Evolutionary conservation across 2,329 filamentous ascomycete genomes (phyloP), one percentile per base, ranked within the genome.

Genomic region (Triangularia setosa): DNA sequence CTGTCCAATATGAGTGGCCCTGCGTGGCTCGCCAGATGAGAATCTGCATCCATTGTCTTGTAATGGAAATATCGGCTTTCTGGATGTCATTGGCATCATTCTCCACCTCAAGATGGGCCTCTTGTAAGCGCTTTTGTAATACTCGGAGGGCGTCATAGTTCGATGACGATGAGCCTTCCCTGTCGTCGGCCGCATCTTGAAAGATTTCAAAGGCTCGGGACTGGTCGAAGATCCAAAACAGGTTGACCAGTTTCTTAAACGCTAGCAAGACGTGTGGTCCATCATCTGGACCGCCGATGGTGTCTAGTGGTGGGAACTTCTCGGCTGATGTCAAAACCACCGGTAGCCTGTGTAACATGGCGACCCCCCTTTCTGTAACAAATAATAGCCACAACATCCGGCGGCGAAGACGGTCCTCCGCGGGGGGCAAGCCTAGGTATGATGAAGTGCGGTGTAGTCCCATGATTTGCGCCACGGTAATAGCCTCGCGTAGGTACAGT

Each of bases 401-500:
- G 9, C 80, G 76, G 5, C 79, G 75, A 59, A 83, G 73, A 66
- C 81, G 79, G 54, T 80, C 77, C 58, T 83, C 80, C 3, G 73
- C 63, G 4, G 73, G 65, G 0, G 74, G 67, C 1, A 81, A 69
- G 1, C 68, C 68, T 2, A 69, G 35, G 65, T 82, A 82, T 0
- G 77, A 77, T 0, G 76, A 75, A 58, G 80, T 77, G 11, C 78
- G 76, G 59, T 84, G 79, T 4, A 84, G 72, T 0, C 78, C 73
- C 68, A 83, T 75, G 54, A 83, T 78, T 66, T 84, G 82, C 1
- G 81, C 81, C 23, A 82, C 73, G 0, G 81, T 81, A n/a, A 84
- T 80, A 5, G 81, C 80, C 65, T 84, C 81, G 5, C 82, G 75
- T 6, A 84, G 69, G 66, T 81, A 81, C 8, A 84, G 69, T 6